Base-by-base conservation (phyloP, 805 yeast species). In the Candida maltosa region DNA sequence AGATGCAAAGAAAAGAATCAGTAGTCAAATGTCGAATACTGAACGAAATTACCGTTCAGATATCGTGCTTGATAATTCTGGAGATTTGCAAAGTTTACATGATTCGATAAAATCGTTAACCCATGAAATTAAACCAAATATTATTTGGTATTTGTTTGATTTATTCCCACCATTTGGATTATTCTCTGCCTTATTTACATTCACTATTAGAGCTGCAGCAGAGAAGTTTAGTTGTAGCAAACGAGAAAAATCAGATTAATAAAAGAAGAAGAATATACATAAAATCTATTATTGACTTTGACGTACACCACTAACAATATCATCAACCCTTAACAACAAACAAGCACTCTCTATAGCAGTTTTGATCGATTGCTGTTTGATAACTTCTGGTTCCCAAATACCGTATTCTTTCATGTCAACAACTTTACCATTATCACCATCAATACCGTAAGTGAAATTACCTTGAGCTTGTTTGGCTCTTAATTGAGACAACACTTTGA, bases 291-390 rank as follows among this genome's bases (percentile, higher is more conserved):
- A 39, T 39, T 49, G 44, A 39, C 40, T 45, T 46, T 73, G 82
- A 51, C 96, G 81, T 19, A 88, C 94, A 48, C 97, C 98, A 60
- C 95, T 83, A 28, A 93, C 98, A 47, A 93, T 93, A 60, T 93
- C 98, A 61, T 93, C 99, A 31, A 93, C 98, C 54, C 98, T 83
- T 57, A 93, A 72, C 53, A 93, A 70, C 69, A 93, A 71, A 60
- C 96, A 85, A 11, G 98, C 97, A 70, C 94, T 83, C 68, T 93
- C 99, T 45, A 93, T 85, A 23, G 95, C 96, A n/a, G 98, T 93
- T 71, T 93, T 93, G 48, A 91, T 83, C 46, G 94, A 83, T 69
- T 93, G 99, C 58, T 86, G 94, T 67, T 93, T 93, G 63, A 93
- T 87, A 32, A 87, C 97, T 68, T 91, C 97, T 14, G 99, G 99